Evolutionary conservation across 495 filamentous ascomycete genomes (phyloP), one percentile per base, ranked within the genome.

Genomic region (Cairneyella variabilis): DNA sequence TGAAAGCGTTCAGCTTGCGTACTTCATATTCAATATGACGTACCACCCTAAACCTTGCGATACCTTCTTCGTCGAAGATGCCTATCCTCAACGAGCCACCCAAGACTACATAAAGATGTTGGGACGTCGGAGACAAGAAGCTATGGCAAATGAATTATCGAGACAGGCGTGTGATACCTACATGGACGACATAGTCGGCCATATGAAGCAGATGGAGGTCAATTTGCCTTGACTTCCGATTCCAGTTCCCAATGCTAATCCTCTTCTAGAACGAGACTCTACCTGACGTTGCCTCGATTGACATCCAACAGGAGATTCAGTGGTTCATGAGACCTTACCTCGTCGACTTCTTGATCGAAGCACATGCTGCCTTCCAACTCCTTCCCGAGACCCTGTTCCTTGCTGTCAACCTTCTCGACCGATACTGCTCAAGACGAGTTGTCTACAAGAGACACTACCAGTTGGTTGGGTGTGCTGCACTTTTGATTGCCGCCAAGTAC

Each of bases 321-420:
- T 99, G 95, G 95, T 97, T 91, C 75, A 99, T 99, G 93, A 80
- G 93, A 59, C 92, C 93, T 0, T 99, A 96, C 67, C 84, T 99
- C 23, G 84, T 99, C 58, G 93, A 99, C 74, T 99, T 99, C 75
- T 80, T 99, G 48, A 87, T 97, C 63, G 93, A 99, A 78, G 93
- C 93, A 38, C 95, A 99, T 66, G 84, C 84, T 54, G 91, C 91
- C 16, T 99, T 97, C 74, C 86, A 89, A 51, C 83, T 99, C 7
- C 78, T 97, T 14, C 93, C 93, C 8, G 91, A 96, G 66, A 97
- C 93, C 0, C 76, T 97, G 48, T 96, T 96, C 77, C 77, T 99
- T 53, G 90, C 95, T 6, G 86, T 97, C 72, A 99, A 99, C 68
- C 83, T 99, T 22, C 80, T 99, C 51, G 93, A 99, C 64, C 78